Evolutionary conservation across 495 filamentous ascomycete genomes (phyloP).

Genomic region (Penicillium atrosanguineum): DNA sequence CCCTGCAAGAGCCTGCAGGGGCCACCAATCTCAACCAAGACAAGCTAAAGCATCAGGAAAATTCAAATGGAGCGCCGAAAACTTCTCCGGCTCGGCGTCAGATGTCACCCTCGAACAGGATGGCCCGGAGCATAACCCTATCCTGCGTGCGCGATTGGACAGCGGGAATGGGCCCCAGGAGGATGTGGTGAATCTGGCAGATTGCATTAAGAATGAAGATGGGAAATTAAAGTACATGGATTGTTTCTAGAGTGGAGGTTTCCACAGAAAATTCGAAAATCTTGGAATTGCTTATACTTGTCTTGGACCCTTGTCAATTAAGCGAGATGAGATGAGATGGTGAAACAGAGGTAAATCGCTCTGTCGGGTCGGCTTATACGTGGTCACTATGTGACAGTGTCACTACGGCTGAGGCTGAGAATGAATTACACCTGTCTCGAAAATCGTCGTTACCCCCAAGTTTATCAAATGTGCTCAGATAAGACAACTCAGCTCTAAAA

Average conservation of each 20-base stretch:
- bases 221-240: constrained; percentile 25
- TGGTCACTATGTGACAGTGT: neutral
- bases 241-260: constrained; percentile 18
- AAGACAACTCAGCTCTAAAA: constrained; percentile 3
- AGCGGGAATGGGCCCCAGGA: constrained; percentile 12
- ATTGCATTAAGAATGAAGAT: constrained; percentile 32
- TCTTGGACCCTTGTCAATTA: neutral
- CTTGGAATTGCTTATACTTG: neutral
- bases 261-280: neutral
- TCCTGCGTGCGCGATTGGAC: constrained; percentile 18
- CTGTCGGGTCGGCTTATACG: neutral
- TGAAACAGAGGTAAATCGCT: neutral
- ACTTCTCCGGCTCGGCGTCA: constrained; percentile 13
- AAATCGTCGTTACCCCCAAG: constrained; percentile 1
- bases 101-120: constrained; percentile 20
- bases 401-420: constrained; percentile 18
- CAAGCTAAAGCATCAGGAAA: constrained; percentile 13
- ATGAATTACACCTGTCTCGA: neutral
- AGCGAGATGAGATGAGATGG: neutral
- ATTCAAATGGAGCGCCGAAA: constrained; percentile 19
- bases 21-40: neutral
- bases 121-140: constrained; percentile 17
- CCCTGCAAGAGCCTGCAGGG: neutral
- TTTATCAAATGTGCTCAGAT: neutral
- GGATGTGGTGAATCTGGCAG: constrained; percentile 18